Evolutionary conservation across 352 stramenopile genomes (phyloP).

Genomic region (Pythium oligandrum): DNA sequence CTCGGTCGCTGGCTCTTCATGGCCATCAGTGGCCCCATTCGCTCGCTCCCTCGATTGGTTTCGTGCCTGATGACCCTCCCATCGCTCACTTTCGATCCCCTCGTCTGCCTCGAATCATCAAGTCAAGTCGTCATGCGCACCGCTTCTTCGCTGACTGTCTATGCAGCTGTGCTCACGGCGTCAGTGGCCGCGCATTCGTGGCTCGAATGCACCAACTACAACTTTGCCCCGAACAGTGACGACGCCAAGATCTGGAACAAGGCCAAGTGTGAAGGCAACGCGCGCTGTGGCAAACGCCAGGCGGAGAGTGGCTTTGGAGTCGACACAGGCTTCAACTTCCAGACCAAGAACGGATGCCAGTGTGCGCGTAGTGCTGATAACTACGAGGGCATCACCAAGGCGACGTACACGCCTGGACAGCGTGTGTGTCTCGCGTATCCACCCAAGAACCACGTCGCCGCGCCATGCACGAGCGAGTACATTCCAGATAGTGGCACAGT

Average conservation of each 20-base stretch:
- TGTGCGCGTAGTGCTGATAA: conserved; percentile 15
- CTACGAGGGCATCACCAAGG: conserved; percentile 14
- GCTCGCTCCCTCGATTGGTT: too few species aligned
- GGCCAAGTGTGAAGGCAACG: conserved; percentile 14
- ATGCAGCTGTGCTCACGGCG: neutral
- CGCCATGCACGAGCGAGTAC: conserved; percentile 22
- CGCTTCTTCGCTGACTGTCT: too few species aligned
- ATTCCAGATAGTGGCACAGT: conserved; percentile 24
- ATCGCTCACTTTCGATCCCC: too few species aligned
- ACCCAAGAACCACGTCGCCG: conserved; percentile 36
- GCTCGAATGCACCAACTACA: conserved; percentile 37
- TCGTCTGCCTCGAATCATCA: too few species aligned
- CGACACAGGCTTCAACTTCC: conserved; percentile 25
- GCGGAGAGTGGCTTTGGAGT: conserved; percentile 20
- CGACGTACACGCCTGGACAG: conserved; percentile 29
- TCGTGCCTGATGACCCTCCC: too few species aligned
- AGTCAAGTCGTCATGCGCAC: too few species aligned
- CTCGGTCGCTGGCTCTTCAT: too few species aligned
- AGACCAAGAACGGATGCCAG: conserved; percentile 18
- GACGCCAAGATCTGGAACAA: conserved; percentile 22
- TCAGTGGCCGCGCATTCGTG: conserved; percentile 14
- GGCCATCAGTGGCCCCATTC: too few species aligned
- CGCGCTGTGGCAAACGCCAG: conserved; percentile 23
- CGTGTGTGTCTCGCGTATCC: conserved; percentile 34
- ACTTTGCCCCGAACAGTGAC: conserved; percentile 6